phyloP scores from a whole-genome alignment of 2,329 filamentous ascomycete genomes.

The Penicillium sumatraense region DNA sequence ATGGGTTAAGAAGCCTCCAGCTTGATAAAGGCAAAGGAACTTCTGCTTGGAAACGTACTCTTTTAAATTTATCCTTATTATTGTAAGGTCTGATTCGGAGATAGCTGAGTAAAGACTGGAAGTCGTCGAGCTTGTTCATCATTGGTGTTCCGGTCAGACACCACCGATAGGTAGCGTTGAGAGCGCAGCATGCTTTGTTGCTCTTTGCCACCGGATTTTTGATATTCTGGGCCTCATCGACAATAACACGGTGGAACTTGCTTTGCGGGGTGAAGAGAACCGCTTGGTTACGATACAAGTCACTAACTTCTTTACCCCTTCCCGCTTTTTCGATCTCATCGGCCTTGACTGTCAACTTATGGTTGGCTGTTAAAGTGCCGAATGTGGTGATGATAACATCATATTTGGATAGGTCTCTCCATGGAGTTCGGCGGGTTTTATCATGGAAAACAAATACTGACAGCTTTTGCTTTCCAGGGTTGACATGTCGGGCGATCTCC shows the following conservation, averaged over 20 bases:
- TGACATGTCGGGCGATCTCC: constrained; percentile 75
- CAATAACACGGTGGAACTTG: constrained; percentile 70
- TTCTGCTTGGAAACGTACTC: constrained; percentile 44
- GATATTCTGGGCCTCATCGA: constrained; percentile 81
- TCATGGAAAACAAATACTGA: constrained; percentile 73
- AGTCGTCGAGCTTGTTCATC: constrained; percentile 82
- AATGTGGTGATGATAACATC: constrained; percentile 83
- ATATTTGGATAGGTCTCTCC: constrained; percentile 64
- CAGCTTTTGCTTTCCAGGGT: constrained; percentile 58
- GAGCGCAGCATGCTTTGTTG: constrained; percentile 62
- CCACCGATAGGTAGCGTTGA: constrained; percentile 68
- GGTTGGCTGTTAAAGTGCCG: constrained; percentile 70
- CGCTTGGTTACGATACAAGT: constrained; percentile 6
- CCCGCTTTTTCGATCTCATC: constrained; percentile 55
- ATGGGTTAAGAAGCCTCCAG: neutral
- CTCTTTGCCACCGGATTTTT: constrained; percentile 72
- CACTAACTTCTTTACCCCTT: constrained; percentile 31
- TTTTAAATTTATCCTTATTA: constrained; percentile 64
- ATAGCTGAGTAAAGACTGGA: constrained; percentile 78
- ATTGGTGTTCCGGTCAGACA: constrained; percentile 83
- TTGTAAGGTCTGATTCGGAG: constrained; percentile 77
- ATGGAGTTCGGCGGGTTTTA: constrained; percentile 60
- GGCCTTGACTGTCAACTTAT: constrained; percentile 63
- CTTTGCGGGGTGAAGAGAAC: constrained; percentile 62
- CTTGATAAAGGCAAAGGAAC: neutral